Evolutionary conservation across 257 asterid genomes (phyloP), one percentile per base, ranked within the genome.

Genomic region (Dorcoceras hygrometricum): DNA sequence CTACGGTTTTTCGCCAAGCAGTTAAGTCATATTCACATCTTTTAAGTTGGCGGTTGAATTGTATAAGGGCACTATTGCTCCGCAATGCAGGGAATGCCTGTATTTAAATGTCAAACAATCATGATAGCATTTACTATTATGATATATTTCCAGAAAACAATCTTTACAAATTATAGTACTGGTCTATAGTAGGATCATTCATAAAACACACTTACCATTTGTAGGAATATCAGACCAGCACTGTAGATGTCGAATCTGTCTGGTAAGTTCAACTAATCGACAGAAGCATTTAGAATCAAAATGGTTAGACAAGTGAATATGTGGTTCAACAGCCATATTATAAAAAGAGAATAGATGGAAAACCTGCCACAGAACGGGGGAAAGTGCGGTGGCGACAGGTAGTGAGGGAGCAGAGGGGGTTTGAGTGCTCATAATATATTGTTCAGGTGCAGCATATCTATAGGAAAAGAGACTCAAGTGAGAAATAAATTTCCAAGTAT

Each of bases 371-470:
- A 94, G 77, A 61, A 94, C 95, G 48, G 97, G 97, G 71, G 99
- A 94, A 71, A 94, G 96, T 54, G 96, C 96, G 10, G 96, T 62
- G 5, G 99, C 99, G 56, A 94, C 96, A 5, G 97, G 99, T 51
- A 81, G 96, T 0, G 99, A 90, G 25, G 99, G 99, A 19, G 97
- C 97, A 1, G 95, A 94, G 9, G 99, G 99, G 26, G 99, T 94
- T 80, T 93, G 96, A 69, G 99, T 90, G 77, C 99, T 90, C 99
- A 93, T 93, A 55, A 93, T 90, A 74, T 90, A 93, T 71, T 93
- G 99, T 78, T 93, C 99, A n/a, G 99, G 99, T 65, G 99, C 97
- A 70, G 96, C 83, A 71, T 94, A 90, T 81, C 97, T 93, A 83
- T 28, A 67, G 20, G 12, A 36, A 65, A 76, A 57, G 16, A 55